Conservation (phyloP, 805 yeast genomes). For the Metschnikowia proteae region DNA sequence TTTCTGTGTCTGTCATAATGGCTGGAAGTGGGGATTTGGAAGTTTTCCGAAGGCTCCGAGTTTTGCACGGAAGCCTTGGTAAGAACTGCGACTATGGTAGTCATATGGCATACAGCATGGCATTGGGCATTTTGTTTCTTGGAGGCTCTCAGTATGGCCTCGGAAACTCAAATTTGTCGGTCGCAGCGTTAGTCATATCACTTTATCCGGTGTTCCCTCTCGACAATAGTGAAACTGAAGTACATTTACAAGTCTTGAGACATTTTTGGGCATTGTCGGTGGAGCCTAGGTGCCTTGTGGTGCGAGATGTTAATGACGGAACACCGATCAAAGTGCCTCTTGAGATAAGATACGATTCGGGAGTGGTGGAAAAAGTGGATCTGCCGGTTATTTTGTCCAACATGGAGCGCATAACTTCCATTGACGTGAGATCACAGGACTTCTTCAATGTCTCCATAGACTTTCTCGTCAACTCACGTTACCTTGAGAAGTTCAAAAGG, state of each 20-base stretch:
- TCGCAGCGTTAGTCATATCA: conserved; percentile 68
- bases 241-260: conserved; percentile 78
- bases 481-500: conserved; percentile 40
- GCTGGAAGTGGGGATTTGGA: conserved; percentile 90
- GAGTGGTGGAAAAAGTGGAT: conserved; percentile 26
- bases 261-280: conserved; percentile 89
- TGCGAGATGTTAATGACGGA: conserved; percentile 63
- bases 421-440: conserved; percentile 45
- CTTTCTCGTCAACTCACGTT: conserved; percentile 38
- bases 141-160: conserved; percentile 93
- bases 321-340: conserved; percentile 50
- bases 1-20: conserved; percentile 71
- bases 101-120: conserved; percentile 73
- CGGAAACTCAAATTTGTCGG: conserved; percentile 55
- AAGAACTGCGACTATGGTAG: conserved; percentile 56
- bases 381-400: conserved; percentile 75
- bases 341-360: conserved; percentile 37
- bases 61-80: conserved; percentile 57
- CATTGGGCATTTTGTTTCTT: conserved; percentile 81
- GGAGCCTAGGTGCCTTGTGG: conserved; percentile 75
- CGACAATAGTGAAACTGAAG: conserved; percentile 41
- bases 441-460: conserved; percentile 54
- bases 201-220: conserved; percentile 72
- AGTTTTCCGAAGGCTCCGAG: conserved; percentile 66
- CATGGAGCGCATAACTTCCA: conserved; percentile 43